Conservation (phyloP, 139 green algal genomes). For the Closterium sp. region DNA sequence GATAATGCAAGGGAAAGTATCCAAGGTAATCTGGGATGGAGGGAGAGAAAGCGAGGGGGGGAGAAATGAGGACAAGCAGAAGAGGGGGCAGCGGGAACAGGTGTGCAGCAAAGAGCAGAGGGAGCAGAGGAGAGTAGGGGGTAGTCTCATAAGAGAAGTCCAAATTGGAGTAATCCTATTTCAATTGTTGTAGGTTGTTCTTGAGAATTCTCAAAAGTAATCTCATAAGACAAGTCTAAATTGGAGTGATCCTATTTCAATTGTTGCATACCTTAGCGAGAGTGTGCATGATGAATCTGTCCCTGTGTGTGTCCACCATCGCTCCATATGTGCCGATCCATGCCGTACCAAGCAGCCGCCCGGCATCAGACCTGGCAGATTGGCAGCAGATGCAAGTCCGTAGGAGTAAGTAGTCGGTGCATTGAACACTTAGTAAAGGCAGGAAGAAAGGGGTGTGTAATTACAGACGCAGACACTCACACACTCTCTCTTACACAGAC, state of each 20-base stretch:
- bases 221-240: background rate
- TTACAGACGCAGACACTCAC: too few relatives aligned
- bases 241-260: background rate
- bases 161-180: background rate
- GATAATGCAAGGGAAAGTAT: background rate
- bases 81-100: background rate
- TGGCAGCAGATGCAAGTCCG: background rate
- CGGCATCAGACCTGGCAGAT: background rate
- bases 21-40: background rate
- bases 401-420: too few relatives aligned
- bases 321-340: background rate
- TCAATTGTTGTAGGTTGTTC: background rate
- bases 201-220: background rate
- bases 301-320: background rate
- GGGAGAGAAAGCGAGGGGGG: background rate
- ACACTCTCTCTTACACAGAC: too few relatives aligned
- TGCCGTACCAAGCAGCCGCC: background rate
- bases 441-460: too few relatives aligned
- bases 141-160: background rate
- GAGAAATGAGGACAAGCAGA: background rate
- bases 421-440: too few relatives aligned
- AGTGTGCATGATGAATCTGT: background rate
- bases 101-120: background rate
- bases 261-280: background rate
- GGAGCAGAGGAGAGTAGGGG: background rate